phyloP scores from a whole-genome alignment of 1,284 basidiomycete genomes.

The Ustilago loliicola region DNA sequence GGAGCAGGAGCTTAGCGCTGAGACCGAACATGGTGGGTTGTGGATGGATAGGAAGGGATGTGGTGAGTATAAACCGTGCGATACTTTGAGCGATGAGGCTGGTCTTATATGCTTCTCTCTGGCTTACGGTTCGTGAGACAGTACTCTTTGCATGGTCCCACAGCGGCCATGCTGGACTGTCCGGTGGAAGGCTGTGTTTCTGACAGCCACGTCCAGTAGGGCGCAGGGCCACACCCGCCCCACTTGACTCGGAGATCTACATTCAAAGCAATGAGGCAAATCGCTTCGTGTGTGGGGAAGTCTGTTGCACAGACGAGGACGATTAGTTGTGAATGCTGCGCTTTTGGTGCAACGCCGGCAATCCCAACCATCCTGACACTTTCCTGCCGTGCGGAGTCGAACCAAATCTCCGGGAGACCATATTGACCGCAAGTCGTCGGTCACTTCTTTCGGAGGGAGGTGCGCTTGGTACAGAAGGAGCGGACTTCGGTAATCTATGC shows the following conservation, averaged over 20 bases:
- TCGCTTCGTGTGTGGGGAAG: neutral
- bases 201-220: neutral
- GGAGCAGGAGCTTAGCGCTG: slow-evolving; percentile 8
- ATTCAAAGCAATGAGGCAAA: neutral
- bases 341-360: neutral
- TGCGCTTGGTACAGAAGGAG: neutral
- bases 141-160: neutral
- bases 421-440: neutral
- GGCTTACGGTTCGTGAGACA: neutral
- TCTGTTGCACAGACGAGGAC: neutral
- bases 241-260: neutral
- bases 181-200: neutral
- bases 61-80: neutral
- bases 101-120: neutral
- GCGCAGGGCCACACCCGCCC: neutral
- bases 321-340: neutral
- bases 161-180: neutral
- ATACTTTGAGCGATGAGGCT: neutral
- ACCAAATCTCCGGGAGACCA: neutral
- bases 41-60: neutral
- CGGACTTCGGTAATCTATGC: slow-evolving; percentile 3
- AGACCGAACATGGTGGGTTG: slow-evolving; percentile 7
- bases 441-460: neutral
- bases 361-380: neutral
- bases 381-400: slow-evolving; percentile 2